Percentiles rank a stretch among this genome's conserved stretches.
Evolutionary conservation across 2,329 filamentous ascomycete species (phyloP).

Genomic region (Aspergillus pseudotamarii): DNA sequence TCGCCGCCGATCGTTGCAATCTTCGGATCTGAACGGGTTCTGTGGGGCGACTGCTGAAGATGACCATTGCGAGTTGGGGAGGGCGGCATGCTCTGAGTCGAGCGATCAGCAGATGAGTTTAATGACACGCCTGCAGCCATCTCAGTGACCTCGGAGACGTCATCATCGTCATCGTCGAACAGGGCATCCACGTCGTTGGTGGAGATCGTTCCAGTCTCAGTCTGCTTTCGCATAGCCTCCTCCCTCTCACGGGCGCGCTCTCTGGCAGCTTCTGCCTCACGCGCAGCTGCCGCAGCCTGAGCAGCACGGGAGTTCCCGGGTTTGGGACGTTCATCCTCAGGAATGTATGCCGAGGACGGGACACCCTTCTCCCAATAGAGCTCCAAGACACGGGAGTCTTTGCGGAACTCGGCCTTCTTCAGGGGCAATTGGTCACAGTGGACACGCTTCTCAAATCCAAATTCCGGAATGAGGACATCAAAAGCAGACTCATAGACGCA

Average conservation of each 20-base stretch:
- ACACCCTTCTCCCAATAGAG: conserved; percentile 99
- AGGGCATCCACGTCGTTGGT: conserved; percentile 93
- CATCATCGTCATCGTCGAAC: conserved; percentile 91
- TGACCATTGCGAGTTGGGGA: conserved; percentile 80
- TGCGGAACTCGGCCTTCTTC: conserved; percentile 98
- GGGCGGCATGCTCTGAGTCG: conserved; percentile 92
- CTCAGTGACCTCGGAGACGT: conserved; percentile 84
- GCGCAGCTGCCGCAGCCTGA: conserved; percentile 74
- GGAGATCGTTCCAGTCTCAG: conserved; percentile 91
- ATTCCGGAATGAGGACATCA: conserved; percentile 96
- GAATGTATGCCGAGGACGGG: conserved; percentile 91
- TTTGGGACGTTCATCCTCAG: conserved; percentile 94
- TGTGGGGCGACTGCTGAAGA: conserved; percentile 70
- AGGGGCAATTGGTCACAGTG: conserved; percentile 97
- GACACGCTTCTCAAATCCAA: conserved; percentile 98
- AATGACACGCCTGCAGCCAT: conserved; percentile 89
- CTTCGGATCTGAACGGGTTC: conserved; percentile 93
- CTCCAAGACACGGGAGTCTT: conserved; percentile 91
- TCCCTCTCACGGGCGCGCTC: conserved; percentile 83
- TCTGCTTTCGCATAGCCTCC: conserved; percentile 88
- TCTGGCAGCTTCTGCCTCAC: conserved; percentile 80
- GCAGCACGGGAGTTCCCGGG: conserved; percentile 73
- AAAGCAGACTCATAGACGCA: conserved; percentile 99
- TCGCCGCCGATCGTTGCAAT: conserved; percentile 69
- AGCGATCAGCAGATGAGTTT: conserved; percentile 69